phyloP scores from a whole-genome alignment of 805 yeast species.

The Jamesozyma rosinii region DNA sequence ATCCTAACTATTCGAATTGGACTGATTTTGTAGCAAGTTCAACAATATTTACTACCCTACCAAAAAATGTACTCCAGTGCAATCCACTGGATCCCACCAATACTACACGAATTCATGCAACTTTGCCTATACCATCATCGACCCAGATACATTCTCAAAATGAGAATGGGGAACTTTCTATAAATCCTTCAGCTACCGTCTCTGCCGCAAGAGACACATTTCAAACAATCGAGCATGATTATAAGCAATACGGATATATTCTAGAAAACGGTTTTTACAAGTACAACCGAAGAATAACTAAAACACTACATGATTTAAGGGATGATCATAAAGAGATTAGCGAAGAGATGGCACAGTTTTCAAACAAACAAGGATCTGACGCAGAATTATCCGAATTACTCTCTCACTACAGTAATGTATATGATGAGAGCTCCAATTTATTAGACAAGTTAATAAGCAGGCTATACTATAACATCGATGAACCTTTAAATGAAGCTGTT shows the following conservation, averaged over 20 bases:
- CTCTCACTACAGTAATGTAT: constrained; percentile 22
- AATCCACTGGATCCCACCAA: constrained; percentile 31
- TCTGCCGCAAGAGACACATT: constrained; percentile 13
- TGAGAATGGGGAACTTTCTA: constrained; percentile 6
- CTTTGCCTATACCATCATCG: constrained; percentile 26
- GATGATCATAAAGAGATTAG: constrained; percentile 21
- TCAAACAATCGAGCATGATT: constrained; percentile 22
- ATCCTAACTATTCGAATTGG: constrained; percentile 29
- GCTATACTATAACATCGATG: constrained; percentile 27
- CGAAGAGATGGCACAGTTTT: constrained; percentile 21
- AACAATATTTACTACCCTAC: constrained; percentile 27
- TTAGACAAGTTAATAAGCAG: constrained; percentile 23
- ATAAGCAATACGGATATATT: constrained; percentile 22
- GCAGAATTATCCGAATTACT: constrained; percentile 23
- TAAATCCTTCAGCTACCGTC: background rate
- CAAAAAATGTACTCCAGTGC: constrained; percentile 27
- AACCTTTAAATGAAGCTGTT: constrained; percentile 27
- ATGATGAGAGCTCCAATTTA: constrained; percentile 18
- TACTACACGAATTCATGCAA: constrained; percentile 28
- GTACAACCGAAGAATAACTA: constrained; percentile 23
- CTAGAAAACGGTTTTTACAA: constrained; percentile 24
- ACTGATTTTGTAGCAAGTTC: constrained; percentile 28
- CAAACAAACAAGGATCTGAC: constrained; percentile 18
- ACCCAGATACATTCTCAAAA: constrained; percentile 17
- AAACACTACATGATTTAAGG: constrained; percentile 18